Conservation (phyloP, 768 basidiomycete species). For the Serendipita sp. region DNA sequence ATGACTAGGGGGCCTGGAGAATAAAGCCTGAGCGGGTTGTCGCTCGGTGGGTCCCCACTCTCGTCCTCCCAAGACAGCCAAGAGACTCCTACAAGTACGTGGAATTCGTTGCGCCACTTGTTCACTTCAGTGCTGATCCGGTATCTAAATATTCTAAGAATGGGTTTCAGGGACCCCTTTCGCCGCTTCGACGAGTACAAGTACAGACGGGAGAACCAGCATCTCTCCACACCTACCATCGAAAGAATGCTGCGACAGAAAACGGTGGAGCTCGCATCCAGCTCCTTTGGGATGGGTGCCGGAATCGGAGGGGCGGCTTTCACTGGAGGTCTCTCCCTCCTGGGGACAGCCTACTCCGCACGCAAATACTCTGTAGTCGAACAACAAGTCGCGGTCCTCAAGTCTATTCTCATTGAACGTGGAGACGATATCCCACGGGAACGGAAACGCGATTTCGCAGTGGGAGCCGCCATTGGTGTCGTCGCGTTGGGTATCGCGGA, state of each 20-base stretch:
- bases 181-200: neutral
- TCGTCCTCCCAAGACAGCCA: too few species aligned
- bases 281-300: neutral
- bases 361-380: slow-evolving; percentile 36
- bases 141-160: neutral
- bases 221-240: neutral
- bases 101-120: neutral
- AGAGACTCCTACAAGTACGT: neutral
- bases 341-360: slow-evolving; percentile 15
- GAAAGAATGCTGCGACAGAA: neutral
- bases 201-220: neutral
- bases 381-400: slow-evolving; percentile 18
- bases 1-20: too few species aligned
- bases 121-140: neutral
- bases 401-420: neutral
- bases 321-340: too few species aligned
- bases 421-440: neutral
- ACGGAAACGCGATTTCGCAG: neutral
- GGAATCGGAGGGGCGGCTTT: too few species aligned
- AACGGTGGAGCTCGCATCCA: neutral
- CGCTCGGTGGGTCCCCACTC: too few species aligned
- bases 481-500: neutral
- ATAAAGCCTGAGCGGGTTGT: too few species aligned
- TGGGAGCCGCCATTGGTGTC: neutral
- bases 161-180: neutral